A percentile compares a stretch with the other conserved stretches of the same genome.
Evolutionary conservation across 495 filamentous ascomycete genomes (phyloP).

Genomic region (Mycothermus thermophilus): DNA sequence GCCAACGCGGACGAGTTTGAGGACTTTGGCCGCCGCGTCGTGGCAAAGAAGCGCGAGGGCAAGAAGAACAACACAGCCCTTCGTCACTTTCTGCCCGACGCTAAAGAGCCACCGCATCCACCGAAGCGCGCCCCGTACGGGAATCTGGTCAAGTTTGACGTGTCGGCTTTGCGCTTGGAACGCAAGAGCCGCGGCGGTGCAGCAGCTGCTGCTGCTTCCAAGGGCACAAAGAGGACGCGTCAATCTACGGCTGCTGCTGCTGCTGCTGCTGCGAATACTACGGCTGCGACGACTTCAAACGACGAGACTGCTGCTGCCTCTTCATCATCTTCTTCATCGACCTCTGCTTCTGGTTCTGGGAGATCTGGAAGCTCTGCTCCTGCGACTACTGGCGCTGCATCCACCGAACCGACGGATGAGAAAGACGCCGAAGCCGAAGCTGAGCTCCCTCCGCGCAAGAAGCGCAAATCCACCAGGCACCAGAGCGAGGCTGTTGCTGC

Average conservation of each 20-base stretch:
- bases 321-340: too few relatives aligned
- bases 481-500: too few relatives aligned
- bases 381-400: too few relatives aligned
- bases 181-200: constrained; percentile 1
- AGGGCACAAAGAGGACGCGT: not conserved
- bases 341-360: too few relatives aligned
- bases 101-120: constrained; percentile 22
- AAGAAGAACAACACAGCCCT: constrained; percentile 33
- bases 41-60: constrained; percentile 35
- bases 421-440: constrained; percentile 1
- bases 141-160: constrained; percentile 27
- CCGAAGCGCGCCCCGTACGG: constrained; percentile 29
- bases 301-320: too few relatives aligned
- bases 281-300: constrained; percentile 1
- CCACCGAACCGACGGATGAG: too few relatives aligned
- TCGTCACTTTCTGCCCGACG: constrained; percentile 32
- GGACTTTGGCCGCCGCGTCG: constrained; percentile 29
- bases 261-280: not conserved
- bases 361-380: too few relatives aligned
- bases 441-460: constrained; percentile 16
- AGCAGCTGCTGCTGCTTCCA: constrained; percentile 1
- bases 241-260: not conserved
- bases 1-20: constrained; percentile 29
- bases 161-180: constrained; percentile 11
- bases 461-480: too few relatives aligned